A percentile compares a stretch with the other conserved stretches of the same genome.
Conservation (phyloP, 202 grass and related monocot genomes). For the Cymbopogon flexuosus region DNA sequence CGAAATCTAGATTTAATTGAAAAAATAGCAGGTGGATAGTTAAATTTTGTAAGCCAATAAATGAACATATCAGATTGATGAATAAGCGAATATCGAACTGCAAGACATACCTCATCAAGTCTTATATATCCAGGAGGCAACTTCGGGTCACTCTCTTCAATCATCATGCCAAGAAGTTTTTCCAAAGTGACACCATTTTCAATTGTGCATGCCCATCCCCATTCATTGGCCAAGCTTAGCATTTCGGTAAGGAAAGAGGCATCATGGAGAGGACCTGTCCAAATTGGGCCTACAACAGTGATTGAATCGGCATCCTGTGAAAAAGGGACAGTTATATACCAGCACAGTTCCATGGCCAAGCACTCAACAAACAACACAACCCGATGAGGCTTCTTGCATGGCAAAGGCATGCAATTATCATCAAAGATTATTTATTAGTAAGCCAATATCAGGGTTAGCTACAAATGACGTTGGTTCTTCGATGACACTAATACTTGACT, state of each 20-base stretch:
- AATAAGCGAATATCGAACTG: not conserved
- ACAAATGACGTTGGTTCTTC: not conserved
- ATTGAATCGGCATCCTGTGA: conserved; percentile 49
- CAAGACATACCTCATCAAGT: conserved; percentile 65
- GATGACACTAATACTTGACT: not conserved
- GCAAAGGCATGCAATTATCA: not conserved
- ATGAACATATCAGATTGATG: not conserved
- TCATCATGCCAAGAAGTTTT: conserved; percentile 83
- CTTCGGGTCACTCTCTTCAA: conserved; percentile 62
- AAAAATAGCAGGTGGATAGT: conserved; percentile 7
- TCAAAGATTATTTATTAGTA: not conserved
- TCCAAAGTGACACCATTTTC: conserved; percentile 49
- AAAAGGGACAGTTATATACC: conserved; percentile 21
- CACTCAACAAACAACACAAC: not conserved
- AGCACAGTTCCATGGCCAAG: not conserved
- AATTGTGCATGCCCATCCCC: conserved; percentile 66
- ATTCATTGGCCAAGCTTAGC: conserved; percentile 63
- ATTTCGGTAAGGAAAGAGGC: conserved; percentile 57
- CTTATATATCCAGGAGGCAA: conserved; percentile 88
- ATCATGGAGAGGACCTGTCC: conserved; percentile 87
- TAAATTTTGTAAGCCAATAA: not conserved
- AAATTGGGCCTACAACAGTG: conserved; percentile 73
- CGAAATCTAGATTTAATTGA: conserved; percentile 55
- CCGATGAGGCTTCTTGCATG: not conserved
- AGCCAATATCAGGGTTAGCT: not conserved